These are phyloP conservation scores for Russula griseocarnosa DNA, from an alignment of 768 basidiomycete genomes.

Conservation along the genomic window DNA sequence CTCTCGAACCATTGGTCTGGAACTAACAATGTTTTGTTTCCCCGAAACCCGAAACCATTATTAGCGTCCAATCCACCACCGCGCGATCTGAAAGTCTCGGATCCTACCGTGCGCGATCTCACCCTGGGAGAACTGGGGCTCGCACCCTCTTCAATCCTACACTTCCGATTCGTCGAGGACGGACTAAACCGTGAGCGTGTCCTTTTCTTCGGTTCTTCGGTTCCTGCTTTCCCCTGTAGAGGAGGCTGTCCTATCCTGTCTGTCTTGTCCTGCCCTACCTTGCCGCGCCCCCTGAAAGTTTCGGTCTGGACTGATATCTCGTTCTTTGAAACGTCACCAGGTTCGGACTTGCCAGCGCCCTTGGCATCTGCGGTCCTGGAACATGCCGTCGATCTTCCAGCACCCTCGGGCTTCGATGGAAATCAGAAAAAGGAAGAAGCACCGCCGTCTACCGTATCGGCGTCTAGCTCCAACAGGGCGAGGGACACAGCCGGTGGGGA, in stretches of 20 bases:
- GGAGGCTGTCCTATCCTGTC: no score
- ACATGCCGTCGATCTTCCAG: constrained; percentile 63
- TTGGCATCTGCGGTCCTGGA: constrained; percentile 53
- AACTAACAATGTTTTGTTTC: neutral
- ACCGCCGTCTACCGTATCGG: constrained; percentile 1
- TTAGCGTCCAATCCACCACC: constrained; percentile 81
- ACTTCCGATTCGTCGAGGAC: constrained; percentile 72
- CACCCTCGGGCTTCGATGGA: constrained; percentile 43
- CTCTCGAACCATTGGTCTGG: no score
- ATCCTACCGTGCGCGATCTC: constrained; percentile 64
- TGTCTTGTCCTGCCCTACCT: no score
- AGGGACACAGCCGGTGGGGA: constrained; percentile 32
- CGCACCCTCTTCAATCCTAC: constrained; percentile 74
- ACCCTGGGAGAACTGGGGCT: constrained; percentile 66
- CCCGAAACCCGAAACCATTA: no score
- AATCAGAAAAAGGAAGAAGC: constrained; percentile 25
- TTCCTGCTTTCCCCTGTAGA: no score
- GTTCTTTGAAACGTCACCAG: constrained; percentile 37
- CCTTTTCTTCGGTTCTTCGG: neutral
- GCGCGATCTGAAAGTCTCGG: constrained; percentile 78
- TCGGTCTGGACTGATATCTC: neutral
- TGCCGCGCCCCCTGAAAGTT: neutral
- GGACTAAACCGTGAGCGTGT: constrained; percentile 59
- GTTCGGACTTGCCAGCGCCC: constrained; percentile 56
- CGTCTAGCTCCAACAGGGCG: constrained; percentile 14